These are phyloP conservation scores for Tricholoma terreum DNA, from an alignment of 768 basidiomycete species.

Conservation along the genomic window DNA sequence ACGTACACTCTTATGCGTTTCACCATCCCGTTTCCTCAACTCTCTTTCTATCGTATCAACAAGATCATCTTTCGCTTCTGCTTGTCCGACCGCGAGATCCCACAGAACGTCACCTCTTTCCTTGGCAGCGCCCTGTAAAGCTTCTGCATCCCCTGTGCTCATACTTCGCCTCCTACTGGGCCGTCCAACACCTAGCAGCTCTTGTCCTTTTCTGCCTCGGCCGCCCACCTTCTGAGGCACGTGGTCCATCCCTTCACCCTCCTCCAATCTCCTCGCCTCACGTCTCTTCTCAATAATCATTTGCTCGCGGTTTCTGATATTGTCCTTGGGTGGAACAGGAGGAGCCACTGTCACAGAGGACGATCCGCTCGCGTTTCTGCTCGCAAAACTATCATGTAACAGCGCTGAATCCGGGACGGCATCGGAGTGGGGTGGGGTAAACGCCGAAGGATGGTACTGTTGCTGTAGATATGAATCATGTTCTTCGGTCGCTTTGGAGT, in stretches of 20 bases:
- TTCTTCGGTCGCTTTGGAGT: conserved; percentile 42
- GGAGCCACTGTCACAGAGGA: conserved; percentile 36
- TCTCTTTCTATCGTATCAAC: conserved; percentile 73
- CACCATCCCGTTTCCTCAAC: conserved; percentile 58
- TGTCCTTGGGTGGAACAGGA: conserved; percentile 61
- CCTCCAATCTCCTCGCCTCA: conserved; percentile 54
- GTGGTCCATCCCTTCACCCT: conserved; percentile 38
- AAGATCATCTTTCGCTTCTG: conserved; percentile 45
- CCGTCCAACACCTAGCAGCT: conserved; percentile 39
- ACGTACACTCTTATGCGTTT: conserved; percentile 38
- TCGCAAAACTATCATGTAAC: conserved; percentile 34
- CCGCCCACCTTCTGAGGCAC: conserved; percentile 8
- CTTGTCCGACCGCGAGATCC: conserved; percentile 32
- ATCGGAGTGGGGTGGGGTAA: conserved; percentile 6
- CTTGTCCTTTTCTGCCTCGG: conserved; percentile 13
- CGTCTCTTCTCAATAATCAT: conserved; percentile 70
- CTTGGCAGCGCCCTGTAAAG: conserved; percentile 33
- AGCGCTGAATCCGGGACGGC: conserved; percentile 50
- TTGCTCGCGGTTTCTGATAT: conserved; percentile 62
- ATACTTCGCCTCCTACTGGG: conserved; percentile 67
- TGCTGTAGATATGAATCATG: conserved; percentile 36
- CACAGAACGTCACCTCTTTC: conserved; percentile 35
- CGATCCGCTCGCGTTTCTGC: conserved; percentile 41
- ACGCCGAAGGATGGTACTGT: conserved; percentile 19
- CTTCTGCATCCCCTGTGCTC: conserved; percentile 74